Conservation (phyloP, 2,329 filamentous ascomycete species). For the Fusarium sp. region DNA sequence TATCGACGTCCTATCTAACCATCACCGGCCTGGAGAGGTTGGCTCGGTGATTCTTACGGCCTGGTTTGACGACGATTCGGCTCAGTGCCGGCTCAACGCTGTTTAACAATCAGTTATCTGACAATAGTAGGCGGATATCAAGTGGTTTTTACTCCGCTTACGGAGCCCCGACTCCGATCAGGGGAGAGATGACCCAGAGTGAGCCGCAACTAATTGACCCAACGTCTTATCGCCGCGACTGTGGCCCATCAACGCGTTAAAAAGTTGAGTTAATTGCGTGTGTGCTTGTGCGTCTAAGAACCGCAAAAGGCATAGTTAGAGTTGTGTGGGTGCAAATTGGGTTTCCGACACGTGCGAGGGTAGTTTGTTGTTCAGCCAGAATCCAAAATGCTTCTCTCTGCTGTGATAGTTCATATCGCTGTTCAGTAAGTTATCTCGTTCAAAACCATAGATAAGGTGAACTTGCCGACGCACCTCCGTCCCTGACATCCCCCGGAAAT, state of each 20-base stretch:
- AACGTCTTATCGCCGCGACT: slow-evolving; percentile 26
- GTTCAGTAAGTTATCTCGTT: not conserved
- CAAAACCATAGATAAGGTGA: slow-evolving; percentile 35
- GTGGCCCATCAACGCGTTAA: slow-evolving; percentile 13
- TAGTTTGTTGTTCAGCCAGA: slow-evolving; percentile 34
- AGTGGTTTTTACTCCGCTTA: slow-evolving; percentile 20
- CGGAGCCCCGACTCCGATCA: slow-evolving; percentile 19
- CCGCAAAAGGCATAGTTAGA: slow-evolving; percentile 35
- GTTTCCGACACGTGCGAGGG: not conserved
- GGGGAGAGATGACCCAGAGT: slow-evolving; percentile 6
- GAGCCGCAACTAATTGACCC: slow-evolving; percentile 12
- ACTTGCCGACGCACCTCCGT: slow-evolving; percentile 15
- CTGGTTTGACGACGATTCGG: slow-evolving; percentile 3
- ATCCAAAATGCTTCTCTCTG: slow-evolving; percentile 6
- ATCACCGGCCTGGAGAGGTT: slow-evolving; percentile 43
- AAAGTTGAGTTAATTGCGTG: slow-evolving; percentile 30
- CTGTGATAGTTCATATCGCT: slow-evolving; percentile 27
- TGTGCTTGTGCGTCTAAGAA: slow-evolving; percentile 11
- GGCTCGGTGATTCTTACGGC: slow-evolving; percentile 30
- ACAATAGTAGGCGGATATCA: slow-evolving; percentile 23
- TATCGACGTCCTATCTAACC: slow-evolving; percentile 23
- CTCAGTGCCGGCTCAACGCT: slow-evolving; percentile 23
- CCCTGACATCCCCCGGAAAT: slow-evolving; percentile 8
- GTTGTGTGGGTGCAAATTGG: slow-evolving; percentile 12
- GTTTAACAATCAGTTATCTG: slow-evolving; percentile 13